Evolutionary conservation across 306 rosid species (phyloP), one percentile per base, ranked within the genome.

Genomic region (Acacia confusa): DNA sequence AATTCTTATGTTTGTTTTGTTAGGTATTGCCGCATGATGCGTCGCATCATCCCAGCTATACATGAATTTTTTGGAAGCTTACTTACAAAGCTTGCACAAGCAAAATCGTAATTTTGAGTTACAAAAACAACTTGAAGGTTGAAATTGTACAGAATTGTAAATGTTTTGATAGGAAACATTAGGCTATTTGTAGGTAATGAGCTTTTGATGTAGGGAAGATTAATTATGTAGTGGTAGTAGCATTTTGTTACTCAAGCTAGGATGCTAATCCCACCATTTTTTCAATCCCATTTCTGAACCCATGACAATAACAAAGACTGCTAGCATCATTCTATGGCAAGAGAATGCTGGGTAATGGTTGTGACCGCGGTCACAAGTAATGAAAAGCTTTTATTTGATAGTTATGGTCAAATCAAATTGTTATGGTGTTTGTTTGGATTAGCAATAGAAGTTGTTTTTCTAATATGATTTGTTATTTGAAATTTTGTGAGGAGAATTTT

Each of bases 21-120:
- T 78, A 92, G 97, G 97, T 91, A 84, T 60, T 8, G 47, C 34
- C 67, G 40, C 22, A 41, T 93, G 47, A 25, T 88, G 68, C 72
- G 68, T 47, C 72, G 79, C 60, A 75, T 87, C 32, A 5, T 83
- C 41, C 88, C 91, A 6, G 91, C 88, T 43, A 83, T 88, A 11
- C 67, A 36, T 60, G 53, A 55, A 28, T 80, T 83, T 53, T 86
- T 87, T 60, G 74, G 79, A 15, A 77, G 67, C 40, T 82, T 85
- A 61, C 92, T 91, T 70, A 58, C 79, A 44, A 82, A 63, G 72
- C 75, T 85, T 25, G 13, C 71, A 30, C 77, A 28, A 63, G 80
- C 63, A 43, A 75, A 80, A 7, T 60, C 2, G 8, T 66, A 48
- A 30, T 70, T 44, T 24, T 43, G 9, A 27, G 74, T 12, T 2